Percentiles rank a stretch among this genome's conserved stretches.
Evolutionary conservation across 768 basidiomycete species (phyloP).

Genomic region (Rhizopogon roseolus): DNA sequence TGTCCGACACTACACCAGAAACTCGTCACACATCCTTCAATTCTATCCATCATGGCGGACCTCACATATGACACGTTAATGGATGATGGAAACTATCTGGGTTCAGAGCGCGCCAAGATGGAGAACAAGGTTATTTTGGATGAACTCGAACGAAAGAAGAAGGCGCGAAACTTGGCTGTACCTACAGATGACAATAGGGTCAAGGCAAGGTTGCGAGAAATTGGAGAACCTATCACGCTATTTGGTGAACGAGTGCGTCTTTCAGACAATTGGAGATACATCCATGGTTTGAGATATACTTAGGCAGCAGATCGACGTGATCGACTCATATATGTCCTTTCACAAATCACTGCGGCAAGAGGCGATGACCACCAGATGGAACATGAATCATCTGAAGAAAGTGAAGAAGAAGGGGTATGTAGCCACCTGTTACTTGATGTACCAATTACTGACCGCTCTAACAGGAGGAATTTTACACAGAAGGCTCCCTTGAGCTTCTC

Average conservation of each 20-base stretch:
- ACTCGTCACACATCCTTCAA: neutral
- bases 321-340: slow-evolving; percentile 90
- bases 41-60: slow-evolving; percentile 53
- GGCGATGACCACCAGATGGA: slow-evolving; percentile 78
- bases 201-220: slow-evolving; percentile 81
- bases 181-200: slow-evolving; percentile 97
- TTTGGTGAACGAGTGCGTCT: slow-evolving; percentile 94
- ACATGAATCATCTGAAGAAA: slow-evolving; percentile 62
- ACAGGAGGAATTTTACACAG: slow-evolving; percentile 93
- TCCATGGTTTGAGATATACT: slow-evolving; percentile 10
- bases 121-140: slow-evolving; percentile 88
- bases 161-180: slow-evolving; percentile 87
- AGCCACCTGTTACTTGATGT: no score
- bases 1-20: neutral
- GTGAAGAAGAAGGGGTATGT: slow-evolving; percentile 63
- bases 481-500: slow-evolving; percentile 82
- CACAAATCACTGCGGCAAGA: slow-evolving; percentile 86
- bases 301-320: slow-evolving; percentile 95
- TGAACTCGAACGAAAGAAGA: slow-evolving; percentile 97
- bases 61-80: slow-evolving; percentile 71
- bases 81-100: slow-evolving; percentile 74
- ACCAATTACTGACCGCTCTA: slow-evolving; percentile 5
- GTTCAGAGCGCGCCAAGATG: slow-evolving; percentile 67
- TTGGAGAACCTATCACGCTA: slow-evolving; percentile 95
- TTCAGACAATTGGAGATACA: neutral